A percentile compares a stretch with the other conserved stretches of the same genome.
phyloP scores from a whole-genome alignment of 225 moss, liverwort and hornwort species.

The Anthoceros angustus region DNA sequence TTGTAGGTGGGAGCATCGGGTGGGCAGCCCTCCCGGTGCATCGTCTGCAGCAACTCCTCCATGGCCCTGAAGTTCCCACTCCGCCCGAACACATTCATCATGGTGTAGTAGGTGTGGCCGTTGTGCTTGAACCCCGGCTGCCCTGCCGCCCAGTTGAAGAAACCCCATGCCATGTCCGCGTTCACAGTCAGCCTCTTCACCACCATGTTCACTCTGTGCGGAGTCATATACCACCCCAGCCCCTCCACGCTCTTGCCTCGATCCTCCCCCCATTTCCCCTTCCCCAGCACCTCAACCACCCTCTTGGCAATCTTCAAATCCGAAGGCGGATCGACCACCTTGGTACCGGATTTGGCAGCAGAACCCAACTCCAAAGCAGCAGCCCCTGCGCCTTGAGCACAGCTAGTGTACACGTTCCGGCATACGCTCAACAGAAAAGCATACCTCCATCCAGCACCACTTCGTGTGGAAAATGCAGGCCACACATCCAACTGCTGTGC shows the following conservation, averaged over 20 bases:
- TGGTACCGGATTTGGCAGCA: neutral
- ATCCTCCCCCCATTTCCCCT: neutral
- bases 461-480: too few relatives aligned
- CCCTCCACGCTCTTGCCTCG: neutral
- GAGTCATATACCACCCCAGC: neutral
- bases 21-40: neutral
- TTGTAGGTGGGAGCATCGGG: slow-evolving; percentile 1
- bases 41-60: neutral
- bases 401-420: too few relatives aligned
- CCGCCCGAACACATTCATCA: neutral
- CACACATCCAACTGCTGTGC: too few relatives aligned
- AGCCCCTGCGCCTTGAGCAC: neutral
- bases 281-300: neutral
- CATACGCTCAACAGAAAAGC: too few relatives aligned
- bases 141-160: neutral
- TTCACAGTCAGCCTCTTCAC: neutral
- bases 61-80: neutral
- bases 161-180: neutral
- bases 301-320: neutral
- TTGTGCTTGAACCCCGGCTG: neutral
- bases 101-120: neutral
- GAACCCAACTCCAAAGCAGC: neutral
- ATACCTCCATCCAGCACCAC: too few relatives aligned
- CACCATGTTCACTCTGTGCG: slow-evolving; percentile 1
- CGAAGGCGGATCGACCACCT: neutral